phyloP scores from a whole-genome alignment of 192 early-diverging fungal species.

The Linnemannia elongata region DNA sequence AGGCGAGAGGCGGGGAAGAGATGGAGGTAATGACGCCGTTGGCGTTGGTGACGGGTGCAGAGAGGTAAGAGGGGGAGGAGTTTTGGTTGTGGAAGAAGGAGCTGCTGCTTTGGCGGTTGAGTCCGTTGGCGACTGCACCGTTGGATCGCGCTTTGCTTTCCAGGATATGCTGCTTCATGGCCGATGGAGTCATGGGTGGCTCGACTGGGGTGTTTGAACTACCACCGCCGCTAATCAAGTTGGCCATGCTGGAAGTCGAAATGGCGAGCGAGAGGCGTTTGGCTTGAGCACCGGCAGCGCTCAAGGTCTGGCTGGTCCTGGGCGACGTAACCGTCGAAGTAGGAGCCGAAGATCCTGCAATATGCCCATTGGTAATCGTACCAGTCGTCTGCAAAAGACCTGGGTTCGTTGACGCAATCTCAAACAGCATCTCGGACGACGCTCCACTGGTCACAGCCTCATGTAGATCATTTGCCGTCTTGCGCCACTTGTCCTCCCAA shows the following conservation, averaged over 20 bases:
- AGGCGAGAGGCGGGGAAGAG: constrained; percentile 22
- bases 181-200: constrained; percentile 30
- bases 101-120: constrained; percentile 22
- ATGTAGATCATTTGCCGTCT: constrained; percentile 49
- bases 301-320: constrained; percentile 24
- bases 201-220: background rate
- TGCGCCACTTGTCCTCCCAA: constrained; percentile 58
- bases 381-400: background rate
- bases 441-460: constrained; percentile 50
- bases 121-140: background rate
- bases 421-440: constrained; percentile 43
- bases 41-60: constrained; percentile 11
- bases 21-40: constrained; percentile 22
- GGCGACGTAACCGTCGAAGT: constrained; percentile 14
- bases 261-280: constrained; percentile 40
- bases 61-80: background rate
- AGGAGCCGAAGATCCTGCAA: background rate
- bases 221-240: constrained; percentile 5
- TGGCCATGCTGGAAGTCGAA: constrained; percentile 9
- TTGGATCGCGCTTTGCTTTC: constrained; percentile 35
- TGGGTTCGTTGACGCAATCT: constrained; percentile 21
- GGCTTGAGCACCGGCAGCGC: background rate
- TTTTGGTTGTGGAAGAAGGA: constrained; percentile 7
- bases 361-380: background rate
- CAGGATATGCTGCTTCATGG: constrained; percentile 39